phyloP scores from a whole-genome alignment of 768 basidiomycete genomes.

The Boletus reticulatus region DNA sequence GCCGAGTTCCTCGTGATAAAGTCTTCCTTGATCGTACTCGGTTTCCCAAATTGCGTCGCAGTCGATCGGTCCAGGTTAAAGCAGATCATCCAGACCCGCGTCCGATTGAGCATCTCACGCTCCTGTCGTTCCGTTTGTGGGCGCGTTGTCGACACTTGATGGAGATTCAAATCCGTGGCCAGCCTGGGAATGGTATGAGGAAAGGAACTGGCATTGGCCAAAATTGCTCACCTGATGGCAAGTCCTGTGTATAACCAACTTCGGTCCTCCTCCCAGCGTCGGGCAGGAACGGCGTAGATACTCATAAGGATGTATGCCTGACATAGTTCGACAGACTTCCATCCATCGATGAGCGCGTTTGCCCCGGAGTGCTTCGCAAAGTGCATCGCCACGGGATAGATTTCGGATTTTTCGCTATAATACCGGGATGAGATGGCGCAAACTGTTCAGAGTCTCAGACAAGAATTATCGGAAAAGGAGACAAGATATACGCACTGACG shows the following conservation, averaged over 20 bases:
- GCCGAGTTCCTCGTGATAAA: constrained; percentile 68
- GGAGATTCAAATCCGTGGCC: constrained; percentile 87
- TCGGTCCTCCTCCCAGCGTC: constrained; percentile 86
- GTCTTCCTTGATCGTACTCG: constrained; percentile 85
- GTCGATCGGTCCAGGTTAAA: constrained; percentile 87
- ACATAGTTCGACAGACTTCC: constrained; percentile 84
- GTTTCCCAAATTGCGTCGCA: constrained; percentile 87
- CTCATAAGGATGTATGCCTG: constrained; percentile 92
- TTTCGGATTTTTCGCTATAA: constrained; percentile 73
- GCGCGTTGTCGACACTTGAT: constrained; percentile 58
- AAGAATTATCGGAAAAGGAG: neutral
- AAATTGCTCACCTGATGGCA: constrained; percentile 59
- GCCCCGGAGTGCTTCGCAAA: constrained; percentile 83
- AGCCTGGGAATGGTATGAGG: constrained; percentile 43
- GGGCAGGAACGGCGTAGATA: constrained; percentile 75
- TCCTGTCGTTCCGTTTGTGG: constrained; percentile 74
- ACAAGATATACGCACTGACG: constrained; percentile 52
- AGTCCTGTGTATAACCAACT: constrained; percentile 89
- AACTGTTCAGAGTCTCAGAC: constrained; percentile 39
- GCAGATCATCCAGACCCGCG: constrained; percentile 88
- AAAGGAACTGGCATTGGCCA: too few species aligned
- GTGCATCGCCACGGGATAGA: constrained; percentile 87
- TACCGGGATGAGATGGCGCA: constrained; percentile 87
- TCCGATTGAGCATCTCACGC: constrained; percentile 80
- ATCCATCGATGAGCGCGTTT: constrained; percentile 75